Evolutionary conservation across 805 yeast genomes (phyloP), one percentile per base, ranked within the genome.

Genomic region (Tetrapisispora iriomotensis): DNA sequence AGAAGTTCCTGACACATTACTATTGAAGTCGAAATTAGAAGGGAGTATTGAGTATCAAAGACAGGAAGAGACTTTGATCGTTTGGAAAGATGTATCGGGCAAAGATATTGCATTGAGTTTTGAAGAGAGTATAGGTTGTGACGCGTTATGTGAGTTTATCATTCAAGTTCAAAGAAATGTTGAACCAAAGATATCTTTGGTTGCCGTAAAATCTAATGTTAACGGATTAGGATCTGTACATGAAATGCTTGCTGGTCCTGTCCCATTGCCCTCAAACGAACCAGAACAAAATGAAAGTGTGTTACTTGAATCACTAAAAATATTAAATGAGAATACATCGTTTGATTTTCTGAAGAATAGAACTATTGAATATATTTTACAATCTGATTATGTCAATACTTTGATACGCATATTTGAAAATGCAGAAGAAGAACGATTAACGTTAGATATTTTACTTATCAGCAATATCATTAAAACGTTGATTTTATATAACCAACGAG

Each of bases 31-130:
- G 4, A 68, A 60, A 42, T 67, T 90, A n/a, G 79, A 74, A 50
- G 94, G 94, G 0, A 62, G 74, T 22, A 79, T 78, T 3, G 94
- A 83, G 49, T 90, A 83, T 56, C 96, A 90, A 56, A 73, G 94
- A 53, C 97, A 92, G 54, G 95, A 87, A 54, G 96, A 87, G 42
- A 87, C 96, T 0, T 66, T 90, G 35, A 85, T 90, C 8, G 95
- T 90, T 17, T 90, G 97, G 97, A 82, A 94, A 8, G 95, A 85
- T 53, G 51, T 63, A 2, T 69, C 72, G 15, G 77, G 80, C 7
- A 71, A 70, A 38, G 94, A 86, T 58, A 75, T 85, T 46, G 97
- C 97, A 1, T 67, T 90, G 19, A 82, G 94, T 34, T 90, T 90
- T 59, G 96, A 90, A 59, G 96, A 87, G 51, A 77, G 84, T 26